Percentiles rank a stretch among this genome's conserved stretches.
phyloP scores from a whole-genome alignment of 768 basidiomycete genomes.

The Fistulinella prunicolor region DNA sequence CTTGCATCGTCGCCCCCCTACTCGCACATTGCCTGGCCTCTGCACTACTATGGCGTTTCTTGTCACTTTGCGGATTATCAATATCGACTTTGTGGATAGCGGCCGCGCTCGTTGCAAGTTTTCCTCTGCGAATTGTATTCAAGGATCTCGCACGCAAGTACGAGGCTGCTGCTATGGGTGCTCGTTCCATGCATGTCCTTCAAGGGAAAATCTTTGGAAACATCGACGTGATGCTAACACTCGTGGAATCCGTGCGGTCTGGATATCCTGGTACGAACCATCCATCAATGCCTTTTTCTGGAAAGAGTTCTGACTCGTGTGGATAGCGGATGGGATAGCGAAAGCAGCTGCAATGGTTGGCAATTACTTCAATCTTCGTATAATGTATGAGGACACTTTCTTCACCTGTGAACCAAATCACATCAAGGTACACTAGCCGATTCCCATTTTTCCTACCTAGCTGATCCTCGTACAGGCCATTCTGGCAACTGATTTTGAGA shows the following conservation, averaged over 20 bases:
- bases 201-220: slow-evolving; percentile 44
- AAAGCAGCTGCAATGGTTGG: slow-evolving; percentile 33
- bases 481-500: slow-evolving; percentile 54
- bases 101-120: slow-evolving; percentile 26
- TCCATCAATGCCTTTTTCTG: too few relatives aligned
- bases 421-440: slow-evolving; percentile 38
- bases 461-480: too few relatives aligned
- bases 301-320: too few relatives aligned
- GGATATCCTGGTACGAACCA: slow-evolving; percentile 48
- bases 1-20: not conserved
- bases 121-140: slow-evolving; percentile 35
- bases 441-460: not conserved
- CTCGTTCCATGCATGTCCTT: slow-evolving; percentile 39
- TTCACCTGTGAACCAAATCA: slow-evolving; percentile 52
- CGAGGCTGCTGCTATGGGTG: slow-evolving; percentile 44
- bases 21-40: slow-evolving; percentile 1
- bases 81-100: slow-evolving; percentile 41
- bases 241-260: slow-evolving; percentile 36
- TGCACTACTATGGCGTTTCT: slow-evolving; percentile 2
- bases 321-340: slow-evolving; percentile 42
- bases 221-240: slow-evolving; percentile 39
- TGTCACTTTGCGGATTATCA: slow-evolving; percentile 14
- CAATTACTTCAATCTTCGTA: slow-evolving; percentile 44
- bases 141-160: slow-evolving; percentile 31
- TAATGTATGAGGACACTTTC: slow-evolving; percentile 45